Evolutionary conservation across 2,329 filamentous ascomycete species (phyloP).

Genomic region (Exserohilum turcica): DNA sequence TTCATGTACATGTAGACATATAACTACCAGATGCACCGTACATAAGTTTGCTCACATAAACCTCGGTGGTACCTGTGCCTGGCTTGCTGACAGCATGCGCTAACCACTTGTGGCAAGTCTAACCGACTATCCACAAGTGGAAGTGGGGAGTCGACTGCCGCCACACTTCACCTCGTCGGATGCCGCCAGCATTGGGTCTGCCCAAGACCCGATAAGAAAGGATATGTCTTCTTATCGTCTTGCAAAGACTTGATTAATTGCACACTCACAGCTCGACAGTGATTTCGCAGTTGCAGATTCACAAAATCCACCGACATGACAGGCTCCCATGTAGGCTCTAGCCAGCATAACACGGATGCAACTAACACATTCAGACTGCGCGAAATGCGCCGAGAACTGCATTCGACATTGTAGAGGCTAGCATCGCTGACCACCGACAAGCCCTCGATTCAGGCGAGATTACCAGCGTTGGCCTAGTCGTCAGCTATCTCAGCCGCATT

Average conservation of each 20-base stretch:
- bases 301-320: not conserved
- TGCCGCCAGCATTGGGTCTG: not conserved
- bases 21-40: too few relatives aligned
- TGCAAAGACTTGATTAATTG: not conserved
- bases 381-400: not conserved
- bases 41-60: too few relatives aligned
- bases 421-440: constrained; percentile 51
- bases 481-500: constrained; percentile 56
- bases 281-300: not conserved
- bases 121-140: constrained; percentile 21
- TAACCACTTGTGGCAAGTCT: constrained; percentile 23
- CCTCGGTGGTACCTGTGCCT: too few relatives aligned
- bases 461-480: constrained; percentile 54
- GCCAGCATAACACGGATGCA: not conserved
- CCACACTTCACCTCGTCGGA: not conserved
- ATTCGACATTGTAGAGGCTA: constrained; percentile 54
- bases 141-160: constrained; percentile 19
- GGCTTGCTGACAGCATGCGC: constrained; percentile 1
- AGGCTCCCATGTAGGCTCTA: constrained; percentile 1
- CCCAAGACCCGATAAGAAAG: not conserved
- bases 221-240: not conserved
- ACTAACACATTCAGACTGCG: not conserved
- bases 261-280: not conserved
- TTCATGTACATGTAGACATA: too few relatives aligned
- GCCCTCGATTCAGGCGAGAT: constrained; percentile 50